phyloP scores from a whole-genome alignment of 805 yeast species.

The Kluyveromyces dobzhanskii region DNA sequence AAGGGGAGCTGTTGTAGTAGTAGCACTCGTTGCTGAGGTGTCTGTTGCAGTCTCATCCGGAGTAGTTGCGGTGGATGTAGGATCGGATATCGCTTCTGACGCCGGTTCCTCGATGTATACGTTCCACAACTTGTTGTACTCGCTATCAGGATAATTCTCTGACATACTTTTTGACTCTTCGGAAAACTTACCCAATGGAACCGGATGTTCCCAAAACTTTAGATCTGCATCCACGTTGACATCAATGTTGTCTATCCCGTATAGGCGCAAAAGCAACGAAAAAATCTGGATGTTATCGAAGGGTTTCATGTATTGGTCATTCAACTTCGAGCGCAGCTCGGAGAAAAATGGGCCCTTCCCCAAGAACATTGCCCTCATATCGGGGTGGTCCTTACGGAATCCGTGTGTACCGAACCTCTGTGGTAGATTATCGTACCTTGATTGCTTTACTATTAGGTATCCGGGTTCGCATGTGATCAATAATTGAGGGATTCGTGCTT shows the following conservation, averaged over 20 bases:
- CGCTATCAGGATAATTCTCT: slow-evolving; percentile 1
- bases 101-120: not conserved
- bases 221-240: slow-evolving; percentile 1
- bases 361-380: slow-evolving; percentile 78
- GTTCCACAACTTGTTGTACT: slow-evolving; percentile 5
- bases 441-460: slow-evolving; percentile 57
- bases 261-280: slow-evolving; percentile 61
- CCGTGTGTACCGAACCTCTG: slow-evolving; percentile 68
- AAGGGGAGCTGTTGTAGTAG: not conserved
- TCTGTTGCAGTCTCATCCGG: not conserved
- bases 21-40: not conserved
- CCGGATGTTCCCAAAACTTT: not conserved
- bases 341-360: slow-evolving; percentile 76
- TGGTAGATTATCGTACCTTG: slow-evolving; percentile 14
- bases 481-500: slow-evolving; percentile 64
- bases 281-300: slow-evolving; percentile 69
- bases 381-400: slow-evolving; percentile 52
- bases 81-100: not conserved
- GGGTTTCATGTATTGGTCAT: slow-evolving; percentile 37
- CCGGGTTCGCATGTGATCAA: slow-evolving; percentile 85
- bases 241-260: slow-evolving; percentile 28
- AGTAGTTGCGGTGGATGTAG: not conserved
- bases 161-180: not conserved
- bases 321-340: slow-evolving; percentile 12
- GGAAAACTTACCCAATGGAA: slow-evolving; percentile 2